Percentiles rank a stretch among this genome's conserved stretches.
These are phyloP conservation scores for Dissophora ornata DNA, from an alignment of 192 early-diverging fungal species.

Conservation along the genomic window DNA sequence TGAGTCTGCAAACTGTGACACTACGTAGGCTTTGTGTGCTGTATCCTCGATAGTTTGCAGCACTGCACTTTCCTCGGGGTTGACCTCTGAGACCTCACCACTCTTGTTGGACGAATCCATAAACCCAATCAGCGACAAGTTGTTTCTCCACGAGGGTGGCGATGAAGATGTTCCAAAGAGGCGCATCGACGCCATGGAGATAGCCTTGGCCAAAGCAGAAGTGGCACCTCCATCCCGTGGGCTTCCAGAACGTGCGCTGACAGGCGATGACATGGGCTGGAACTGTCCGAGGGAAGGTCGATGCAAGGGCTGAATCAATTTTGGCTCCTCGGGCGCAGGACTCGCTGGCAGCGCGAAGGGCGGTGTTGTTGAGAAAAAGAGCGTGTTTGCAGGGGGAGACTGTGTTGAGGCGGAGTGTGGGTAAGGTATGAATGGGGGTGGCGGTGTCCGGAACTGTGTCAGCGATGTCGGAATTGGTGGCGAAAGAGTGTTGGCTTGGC, in stretches of 20 bases:
- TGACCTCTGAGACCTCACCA: conserved; percentile 5
- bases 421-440: conserved; percentile 43
- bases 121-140: conserved; percentile 38
- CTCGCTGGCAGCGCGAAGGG: conserved; percentile 53
- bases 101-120: conserved; percentile 19
- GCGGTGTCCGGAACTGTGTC: conserved; percentile 41
- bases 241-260: conserved; percentile 35
- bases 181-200: conserved; percentile 63
- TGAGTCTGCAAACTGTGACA: conserved; percentile 70
- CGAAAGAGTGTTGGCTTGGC: conserved; percentile 28
- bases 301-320: conserved; percentile 3
- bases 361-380: conserved; percentile 53
- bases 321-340: conserved; percentile 32
- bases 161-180: conserved; percentile 67
- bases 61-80: conserved; percentile 58
- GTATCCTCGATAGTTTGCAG: conserved; percentile 75
- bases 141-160: conserved; percentile 57
- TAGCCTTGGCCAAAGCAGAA: conserved; percentile 64
- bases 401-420: conserved; percentile 18
- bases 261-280: conserved; percentile 34
- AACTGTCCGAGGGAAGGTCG: conserved; percentile 24
- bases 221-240: conserved; percentile 51
- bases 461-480: conserved; percentile 44
- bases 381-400: conserved; percentile 26
- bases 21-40: conserved; percentile 77